phyloP scores from a whole-genome alignment of 2,329 filamentous ascomycete species.

The Verticillium nubilum region DNA sequence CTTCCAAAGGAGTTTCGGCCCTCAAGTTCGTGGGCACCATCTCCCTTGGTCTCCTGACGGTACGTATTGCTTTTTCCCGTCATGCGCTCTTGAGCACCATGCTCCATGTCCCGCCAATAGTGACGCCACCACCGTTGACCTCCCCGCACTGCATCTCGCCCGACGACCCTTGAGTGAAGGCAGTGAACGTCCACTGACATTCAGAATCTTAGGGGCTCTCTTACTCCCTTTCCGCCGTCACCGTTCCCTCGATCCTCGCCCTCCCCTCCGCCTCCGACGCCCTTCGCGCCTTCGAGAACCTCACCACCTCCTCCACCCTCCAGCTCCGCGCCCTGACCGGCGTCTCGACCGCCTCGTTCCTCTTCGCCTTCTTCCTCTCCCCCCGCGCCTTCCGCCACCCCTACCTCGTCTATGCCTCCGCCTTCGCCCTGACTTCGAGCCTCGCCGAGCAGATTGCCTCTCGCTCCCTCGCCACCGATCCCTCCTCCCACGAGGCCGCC shows the following conservation, averaged over 20 bases:
- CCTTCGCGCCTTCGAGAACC: conserved; percentile 63
- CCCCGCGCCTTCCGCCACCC: conserved; percentile 74
- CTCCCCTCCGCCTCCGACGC: conserved; percentile 72
- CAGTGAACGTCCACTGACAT: neutral
- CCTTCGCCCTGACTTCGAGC: conserved; percentile 60
- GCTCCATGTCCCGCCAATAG: neutral
- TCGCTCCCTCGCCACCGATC: conserved; percentile 26
- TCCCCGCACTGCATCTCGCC: conserved; percentile 4
- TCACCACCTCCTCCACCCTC: conserved; percentile 56
- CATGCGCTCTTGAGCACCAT: neutral
- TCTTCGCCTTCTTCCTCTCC: conserved; percentile 73
- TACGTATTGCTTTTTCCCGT: conserved; percentile 39
- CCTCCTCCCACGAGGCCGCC: conserved; percentile 18
- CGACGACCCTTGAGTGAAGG: neutral
- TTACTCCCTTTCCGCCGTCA: conserved; percentile 72
- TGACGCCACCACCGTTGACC: neutral
- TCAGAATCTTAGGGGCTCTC: conserved; percentile 65
- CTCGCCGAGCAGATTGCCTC: conserved; percentile 45
- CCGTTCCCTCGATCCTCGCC: conserved; percentile 73
- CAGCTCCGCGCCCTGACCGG: conserved; percentile 64
- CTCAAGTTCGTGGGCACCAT: conserved; percentile 93
- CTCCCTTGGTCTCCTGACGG: conserved; percentile 81
- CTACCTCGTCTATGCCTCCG: conserved; percentile 80
- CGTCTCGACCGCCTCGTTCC: conserved; percentile 65
- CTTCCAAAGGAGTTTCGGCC: conserved; percentile 64